These are phyloP conservation scores for Candida pseudofarinosa DNA, from an alignment of 805 yeast species.

Conservation along the genomic window DNA sequence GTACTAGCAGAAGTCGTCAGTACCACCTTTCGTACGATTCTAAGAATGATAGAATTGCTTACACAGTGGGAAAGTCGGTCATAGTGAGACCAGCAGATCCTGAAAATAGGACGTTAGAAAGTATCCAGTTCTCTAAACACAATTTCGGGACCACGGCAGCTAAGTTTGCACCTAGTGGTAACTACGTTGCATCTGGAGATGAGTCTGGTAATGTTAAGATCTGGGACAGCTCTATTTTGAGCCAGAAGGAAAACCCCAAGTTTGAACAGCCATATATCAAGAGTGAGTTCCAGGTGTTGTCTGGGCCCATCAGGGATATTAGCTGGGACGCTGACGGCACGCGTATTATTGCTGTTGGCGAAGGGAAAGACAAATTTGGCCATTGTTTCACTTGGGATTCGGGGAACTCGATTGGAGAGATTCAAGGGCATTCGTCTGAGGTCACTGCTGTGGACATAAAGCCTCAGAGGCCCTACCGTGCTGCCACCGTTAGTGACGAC, in stretches of 20 bases:
- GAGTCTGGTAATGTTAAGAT: slow-evolving; percentile 83
- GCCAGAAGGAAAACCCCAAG: slow-evolving; percentile 23
- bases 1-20: slow-evolving; percentile 66
- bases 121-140: slow-evolving; percentile 71
- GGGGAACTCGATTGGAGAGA: slow-evolving; percentile 96
- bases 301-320: slow-evolving; percentile 76
- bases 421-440: slow-evolving; percentile 83
- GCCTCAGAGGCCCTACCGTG: slow-evolving; percentile 86
- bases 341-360: slow-evolving; percentile 90
- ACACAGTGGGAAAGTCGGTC: slow-evolving; percentile 78
- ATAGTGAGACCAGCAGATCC: slow-evolving; percentile 61
- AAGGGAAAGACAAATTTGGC: slow-evolving; percentile 88
- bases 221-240: slow-evolving; percentile 62
- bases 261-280: slow-evolving; percentile 55
- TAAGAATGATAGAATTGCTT: slow-evolving; percentile 66
- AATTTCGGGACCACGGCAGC: slow-evolving; percentile 73
- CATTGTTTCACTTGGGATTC: slow-evolving; percentile 91
- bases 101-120: slow-evolving; percentile 39
- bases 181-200: slow-evolving; percentile 88
- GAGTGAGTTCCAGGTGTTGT: slow-evolving; percentile 74
- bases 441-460: slow-evolving; percentile 82
- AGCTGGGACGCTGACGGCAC: slow-evolving; percentile 90
- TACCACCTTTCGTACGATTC: slow-evolving; percentile 75
- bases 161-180: slow-evolving; percentile 84
- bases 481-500: slow-evolving; percentile 91